Base-by-base conservation (phyloP, 108 stramenopile genomes). In the Nitzschia inconspicua region DNA sequence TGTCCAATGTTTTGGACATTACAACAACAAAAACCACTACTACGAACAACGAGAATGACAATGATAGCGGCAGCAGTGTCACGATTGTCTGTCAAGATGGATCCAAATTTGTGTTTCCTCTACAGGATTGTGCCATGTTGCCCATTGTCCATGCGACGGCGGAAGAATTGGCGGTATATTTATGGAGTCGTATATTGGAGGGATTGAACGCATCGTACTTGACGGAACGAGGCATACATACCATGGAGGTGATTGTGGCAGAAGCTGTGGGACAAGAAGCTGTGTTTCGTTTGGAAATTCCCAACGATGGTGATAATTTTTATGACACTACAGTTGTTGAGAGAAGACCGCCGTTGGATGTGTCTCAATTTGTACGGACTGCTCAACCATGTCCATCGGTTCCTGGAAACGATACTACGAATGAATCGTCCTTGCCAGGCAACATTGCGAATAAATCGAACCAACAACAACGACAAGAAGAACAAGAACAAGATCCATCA, bases 111-210 rank as follows among this genome's bases (percentile, higher is more conserved):
- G 43, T 60, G 23, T 89, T 95, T 53, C 94, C 96, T 4, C 51
- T 51, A 56, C 70, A 51, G 29, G 97, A 98, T 53, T 96, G 95
- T 68, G 83, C 83, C 5, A 47, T 95, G 60, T 79, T 98, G 6
- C 97, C 97, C 16, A 79, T 98, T 14, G 85, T 89, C 41, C 97
- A 98, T 70, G 93, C 95, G 13, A 94, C 97, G 0, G 82, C 90
- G 0, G 97, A 98, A 73, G 97, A 98, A 67, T 65, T 98, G 55
- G 90, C 94, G 14, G 89, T 94, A 48, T 91, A 91, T 57, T 34
- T 96, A 4, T 95, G 77, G 79, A 63, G 80, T 5, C 42, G 70
- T 24, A 70, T 96, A 13, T 41, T 96, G 48, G 26, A 66, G 22
- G 76, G 68, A 14, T 65, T 97, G 37, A 75, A 91, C 54, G 37